Evolutionary conservation across 176 grass and related monocot species (phyloP).

Genomic region (Bromus sterilis): DNA sequence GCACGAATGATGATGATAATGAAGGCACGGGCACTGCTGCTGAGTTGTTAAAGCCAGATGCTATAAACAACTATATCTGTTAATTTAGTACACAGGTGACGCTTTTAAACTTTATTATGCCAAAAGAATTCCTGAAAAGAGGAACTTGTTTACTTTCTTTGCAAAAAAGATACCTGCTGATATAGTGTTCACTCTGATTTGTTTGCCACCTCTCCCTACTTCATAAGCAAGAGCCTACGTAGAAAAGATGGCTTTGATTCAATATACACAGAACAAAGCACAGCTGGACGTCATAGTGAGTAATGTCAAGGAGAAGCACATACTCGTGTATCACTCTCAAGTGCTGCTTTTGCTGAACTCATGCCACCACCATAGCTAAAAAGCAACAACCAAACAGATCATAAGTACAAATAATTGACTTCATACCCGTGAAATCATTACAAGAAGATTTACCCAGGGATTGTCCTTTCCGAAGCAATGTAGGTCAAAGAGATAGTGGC

Average conservation of each 20-base stretch:
- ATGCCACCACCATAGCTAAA: conserved; percentile 80
- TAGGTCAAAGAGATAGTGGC: conserved; percentile 67
- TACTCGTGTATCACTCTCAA: conserved; percentile 92
- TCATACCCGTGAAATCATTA: background rate
- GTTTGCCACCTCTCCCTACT: conserved; percentile 65
- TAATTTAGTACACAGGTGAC: background rate
- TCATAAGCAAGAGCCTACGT: conserved; percentile 74
- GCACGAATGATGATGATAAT: background rate
- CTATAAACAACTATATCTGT: background rate
- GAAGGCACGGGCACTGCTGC: background rate
- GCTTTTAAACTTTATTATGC: background rate
- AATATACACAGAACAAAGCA: conserved; percentile 11
- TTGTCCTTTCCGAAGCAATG: conserved; percentile 77
- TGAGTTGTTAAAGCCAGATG: background rate
- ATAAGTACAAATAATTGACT: background rate
- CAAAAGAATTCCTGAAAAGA: background rate
- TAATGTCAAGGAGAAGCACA: background rate
- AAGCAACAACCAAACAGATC: conserved; percentile 16
- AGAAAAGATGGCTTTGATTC: background rate
- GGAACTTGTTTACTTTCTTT: background rate
- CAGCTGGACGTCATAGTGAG: background rate
- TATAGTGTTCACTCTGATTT: conserved; percentile 92
- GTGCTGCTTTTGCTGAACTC: conserved; percentile 91
- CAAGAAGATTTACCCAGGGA: conserved; percentile 54
- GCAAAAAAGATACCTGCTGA: conserved; percentile 49